Base-by-base conservation (phyloP, 495 filamentous ascomycete species). In the Lophiostoma macrostomum region DNA sequence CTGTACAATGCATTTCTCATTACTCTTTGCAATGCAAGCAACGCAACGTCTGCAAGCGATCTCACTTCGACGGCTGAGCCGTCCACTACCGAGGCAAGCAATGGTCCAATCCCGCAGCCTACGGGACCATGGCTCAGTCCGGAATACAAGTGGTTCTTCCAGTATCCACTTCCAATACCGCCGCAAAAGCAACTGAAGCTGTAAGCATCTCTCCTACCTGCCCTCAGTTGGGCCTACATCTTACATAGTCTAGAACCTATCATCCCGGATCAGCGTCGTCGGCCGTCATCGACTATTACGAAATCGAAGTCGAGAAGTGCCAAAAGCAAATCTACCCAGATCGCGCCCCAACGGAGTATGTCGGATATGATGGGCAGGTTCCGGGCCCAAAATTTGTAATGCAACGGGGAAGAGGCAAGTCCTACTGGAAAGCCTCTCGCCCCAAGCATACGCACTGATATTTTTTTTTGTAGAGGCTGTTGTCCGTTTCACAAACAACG, bases 321-420 rank as follows among this genome's bases (percentile, higher is more conserved):
- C 44, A 67, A 18, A 44, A 69, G 18, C 64, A 71, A 43, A 65
- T 76, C 4, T 79, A 74, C 47, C 74, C 73, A 0, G 67, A 66
- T 47, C 68, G 73, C 18, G 58, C 60, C 4, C 49, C 67, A 10
- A 69, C 75, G 4, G 69, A 61, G 6, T 50, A 77, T 5, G 61
- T 73, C 19, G 76, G 73, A 0, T 78, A 77, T 35, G 69, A 79
- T 59, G 75, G 75, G 23, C 71, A 71, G 5, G 66, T 67, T 28
- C 75, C 76, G 0, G 75, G 75, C 0, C 75, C 75, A 5, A 76
- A 69, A 2, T 71, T 77, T 27, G 42, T 69, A 0, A 64, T 76
- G 23, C 57, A 63, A 14, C 63, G 63, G 37, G 75, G 74, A 1
- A 60, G 66, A 5, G 73, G 57, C 56, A 51, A 10, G 57, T 25